Base-by-base conservation (phyloP, 2,329 filamentous ascomycete genomes). In the Penicillium expansum region DNA sequence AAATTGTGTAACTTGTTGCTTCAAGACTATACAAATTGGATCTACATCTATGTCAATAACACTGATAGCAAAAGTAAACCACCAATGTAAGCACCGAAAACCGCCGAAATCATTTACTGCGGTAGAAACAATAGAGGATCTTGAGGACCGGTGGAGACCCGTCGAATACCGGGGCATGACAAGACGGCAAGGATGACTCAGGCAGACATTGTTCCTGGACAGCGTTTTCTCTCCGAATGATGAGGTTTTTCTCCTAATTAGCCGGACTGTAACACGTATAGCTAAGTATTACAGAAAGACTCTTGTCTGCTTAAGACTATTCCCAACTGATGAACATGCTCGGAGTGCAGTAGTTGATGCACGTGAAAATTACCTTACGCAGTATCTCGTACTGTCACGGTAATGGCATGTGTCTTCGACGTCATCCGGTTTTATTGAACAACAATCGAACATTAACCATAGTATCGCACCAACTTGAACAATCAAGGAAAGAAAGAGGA, bases 151-250 rank as follows among this genome's bases (percentile, higher is more conserved):
- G 65, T 65, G 62, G 64, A 60, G 56, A 61, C 52, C 27, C 43
- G 41, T 45, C 43, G 61, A 66, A 66, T 67, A 67, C 65, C 65
- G 65, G 65, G 65, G 65, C 59, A 63, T 62, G 53, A 67, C 65
- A 57, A 38, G 22, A 56, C 45, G 18, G 55, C 62, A 62, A 58
- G 33, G 57, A 57, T 67, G 63, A 63, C 58, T 63, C 39, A 62
- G 55, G 42, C 59, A 61, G 39, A 35, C 18, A 30, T 37, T 16
- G 6, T 16, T 13, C 27, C 32, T 24, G 9, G 6, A 14, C 13
- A 22, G 2, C 9, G 2, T 29, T 48, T 42, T 39, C 29, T 16
- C 49, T 24, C 38, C 49, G 20, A 13, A 13, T 33, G 16, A 9
- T 4, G 18, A 20, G 32, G 1, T 13, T 16, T 27, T 20, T 10